Conservation (phyloP, 306 rosid genomes). For the Quillaja saponaria region DNA sequence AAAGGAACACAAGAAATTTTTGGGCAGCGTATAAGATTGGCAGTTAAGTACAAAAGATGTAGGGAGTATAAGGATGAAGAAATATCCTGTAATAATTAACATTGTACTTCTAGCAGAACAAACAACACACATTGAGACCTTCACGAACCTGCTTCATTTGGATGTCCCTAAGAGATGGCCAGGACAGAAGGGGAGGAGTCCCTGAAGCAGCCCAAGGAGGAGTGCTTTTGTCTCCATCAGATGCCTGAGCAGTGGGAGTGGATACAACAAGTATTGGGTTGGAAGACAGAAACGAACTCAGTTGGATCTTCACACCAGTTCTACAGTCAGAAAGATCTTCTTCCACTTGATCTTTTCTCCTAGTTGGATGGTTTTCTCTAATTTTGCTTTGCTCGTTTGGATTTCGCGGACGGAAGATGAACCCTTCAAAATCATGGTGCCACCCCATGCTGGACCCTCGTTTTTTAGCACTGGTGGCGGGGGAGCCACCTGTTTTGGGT, state of each 20-base stretch:
- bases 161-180: slow-evolving; percentile 85
- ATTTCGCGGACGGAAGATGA: slow-evolving; percentile 79
- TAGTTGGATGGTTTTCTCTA: slow-evolving; percentile 33
- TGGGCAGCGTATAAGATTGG: neutral
- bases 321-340: slow-evolving; percentile 47
- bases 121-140: neutral
- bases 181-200: slow-evolving; percentile 74
- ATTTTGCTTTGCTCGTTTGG: slow-evolving; percentile 75
- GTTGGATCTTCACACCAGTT: slow-evolving; percentile 54
- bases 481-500: slow-evolving; percentile 48
- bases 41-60: neutral
- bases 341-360: slow-evolving; percentile 51
- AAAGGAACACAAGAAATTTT: neutral
- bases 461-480: slow-evolving; percentile 59
- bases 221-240: slow-evolving; percentile 73
- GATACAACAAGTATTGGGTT: slow-evolving; percentile 80
- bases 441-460: slow-evolving; percentile 98
- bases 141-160: slow-evolving; percentile 84
- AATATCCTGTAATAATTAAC: slow-evolving; percentile 3
- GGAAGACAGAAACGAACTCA: slow-evolving; percentile 76
- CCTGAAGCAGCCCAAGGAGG: slow-evolving; percentile 91
- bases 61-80: slow-evolving; percentile 15
- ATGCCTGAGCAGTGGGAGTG: slow-evolving; percentile 37
- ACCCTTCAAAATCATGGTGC: slow-evolving; percentile 65
- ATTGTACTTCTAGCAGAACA: neutral